Conservation (phyloP, 768 basidiomycete species). For the Cystofilobasidium macerans region DNA sequence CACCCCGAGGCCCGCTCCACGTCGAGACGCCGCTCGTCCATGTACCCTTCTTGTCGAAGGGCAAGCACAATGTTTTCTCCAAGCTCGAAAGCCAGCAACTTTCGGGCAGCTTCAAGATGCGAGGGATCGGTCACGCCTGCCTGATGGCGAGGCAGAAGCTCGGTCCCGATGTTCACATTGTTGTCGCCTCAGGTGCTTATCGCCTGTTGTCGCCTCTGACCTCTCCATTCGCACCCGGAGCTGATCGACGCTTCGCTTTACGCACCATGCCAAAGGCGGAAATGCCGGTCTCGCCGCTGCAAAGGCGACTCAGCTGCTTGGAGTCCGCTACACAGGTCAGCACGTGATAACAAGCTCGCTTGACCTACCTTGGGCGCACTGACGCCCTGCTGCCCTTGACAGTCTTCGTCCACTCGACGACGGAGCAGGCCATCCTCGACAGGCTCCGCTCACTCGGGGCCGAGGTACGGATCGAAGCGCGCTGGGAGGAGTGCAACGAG, state of each 20-base stretch:
- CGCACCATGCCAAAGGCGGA: constrained; percentile 25
- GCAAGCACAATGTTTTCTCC: neutral
- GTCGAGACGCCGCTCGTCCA: constrained; percentile 3
- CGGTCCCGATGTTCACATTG: neutral
- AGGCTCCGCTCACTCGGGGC: constrained; percentile 29
- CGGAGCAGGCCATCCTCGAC: constrained; percentile 29
- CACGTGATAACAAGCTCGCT: too few relatives aligned
- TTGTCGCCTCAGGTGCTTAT: neutral
- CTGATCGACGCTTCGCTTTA: neutral
- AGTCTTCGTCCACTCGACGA: too few relatives aligned
- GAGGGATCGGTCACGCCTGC: neutral
- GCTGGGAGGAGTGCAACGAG: constrained; percentile 30
- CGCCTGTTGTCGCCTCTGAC: too few relatives aligned
- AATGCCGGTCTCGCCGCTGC: constrained; percentile 31
- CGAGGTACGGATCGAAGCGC: constrained; percentile 29
- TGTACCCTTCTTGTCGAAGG: neutral
- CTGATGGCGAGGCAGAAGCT: neutral
- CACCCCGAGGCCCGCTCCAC: constrained; percentile 37
- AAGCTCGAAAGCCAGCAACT: neutral
- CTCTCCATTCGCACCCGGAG: neutral
- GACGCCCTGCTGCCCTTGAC: too few relatives aligned
- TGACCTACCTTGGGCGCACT: too few relatives aligned
- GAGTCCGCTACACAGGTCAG: constrained; percentile 28
- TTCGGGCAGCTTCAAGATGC: neutral
- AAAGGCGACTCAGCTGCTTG: constrained; percentile 9